Evolutionary conservation across 2,329 filamentous ascomycete species (phyloP).

Genomic region (Trichoderma sp.): DNA sequence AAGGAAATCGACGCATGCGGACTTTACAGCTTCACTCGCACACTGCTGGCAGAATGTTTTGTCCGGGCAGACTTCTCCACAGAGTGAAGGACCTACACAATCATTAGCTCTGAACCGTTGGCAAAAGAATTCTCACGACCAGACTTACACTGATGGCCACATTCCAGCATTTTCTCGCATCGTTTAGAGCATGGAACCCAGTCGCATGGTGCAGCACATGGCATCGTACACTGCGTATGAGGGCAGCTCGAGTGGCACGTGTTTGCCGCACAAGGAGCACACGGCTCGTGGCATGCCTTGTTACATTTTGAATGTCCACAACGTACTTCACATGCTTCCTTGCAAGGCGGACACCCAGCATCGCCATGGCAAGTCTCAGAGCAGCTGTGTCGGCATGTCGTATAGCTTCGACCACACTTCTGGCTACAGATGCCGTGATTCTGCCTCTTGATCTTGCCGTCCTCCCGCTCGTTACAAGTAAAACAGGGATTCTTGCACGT

Average conservation of each 20-base stretch:
- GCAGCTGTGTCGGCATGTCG: conserved; percentile 60
- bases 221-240: conserved; percentile 54
- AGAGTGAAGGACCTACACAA: conserved; percentile 53
- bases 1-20: conserved; percentile 57
- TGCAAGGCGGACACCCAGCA: conserved; percentile 49
- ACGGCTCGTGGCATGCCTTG: conserved; percentile 60
- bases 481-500: conserved; percentile 52
- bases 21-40: conserved; percentile 44
- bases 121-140: neutral
- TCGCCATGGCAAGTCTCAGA: conserved; percentile 52
- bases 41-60: conserved; percentile 59
- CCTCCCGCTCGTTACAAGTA: conserved; percentile 46
- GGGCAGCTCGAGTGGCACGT: conserved; percentile 56
- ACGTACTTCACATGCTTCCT: conserved; percentile 51
- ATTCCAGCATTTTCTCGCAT: conserved; percentile 54
- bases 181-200: conserved; percentile 64
- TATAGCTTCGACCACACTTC: conserved; percentile 51
- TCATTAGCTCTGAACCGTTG: neutral
- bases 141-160: conserved; percentile 60
- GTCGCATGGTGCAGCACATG: conserved; percentile 68
- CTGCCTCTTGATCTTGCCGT: conserved; percentile 31
- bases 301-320: conserved; percentile 60
- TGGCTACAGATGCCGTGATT: conserved; percentile 52
- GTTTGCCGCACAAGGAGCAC: conserved; percentile 59
- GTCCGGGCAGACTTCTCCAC: conserved; percentile 62